Conservation (phyloP, 2,329 filamentous ascomycete species). For the Colletotrichum siamense region DNA sequence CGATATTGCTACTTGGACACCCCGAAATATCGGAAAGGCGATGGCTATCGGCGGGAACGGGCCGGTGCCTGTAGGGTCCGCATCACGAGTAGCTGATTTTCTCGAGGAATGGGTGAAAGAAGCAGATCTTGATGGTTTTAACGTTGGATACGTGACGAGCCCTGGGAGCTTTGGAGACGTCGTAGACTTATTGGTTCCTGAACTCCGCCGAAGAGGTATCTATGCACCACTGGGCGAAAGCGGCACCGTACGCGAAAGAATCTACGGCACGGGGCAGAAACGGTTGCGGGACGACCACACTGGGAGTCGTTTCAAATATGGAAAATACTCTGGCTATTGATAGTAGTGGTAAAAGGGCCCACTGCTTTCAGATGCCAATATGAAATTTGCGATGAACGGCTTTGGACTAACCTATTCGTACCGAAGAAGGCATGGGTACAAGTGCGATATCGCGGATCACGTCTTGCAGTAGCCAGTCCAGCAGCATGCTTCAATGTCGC, state of each 20-base stretch:
- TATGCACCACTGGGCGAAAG: background rate
- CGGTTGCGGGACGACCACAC: background rate
- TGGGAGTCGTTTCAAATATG: background rate
- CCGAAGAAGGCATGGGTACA: background rate
- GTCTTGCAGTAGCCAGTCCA: background rate
- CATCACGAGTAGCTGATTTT: conserved; percentile 47
- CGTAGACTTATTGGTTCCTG: conserved; percentile 32
- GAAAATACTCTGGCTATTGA: background rate
- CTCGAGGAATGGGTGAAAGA: conserved; percentile 48
- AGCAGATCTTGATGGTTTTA: conserved; percentile 46
- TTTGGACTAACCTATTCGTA: background rate
- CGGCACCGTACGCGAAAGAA: background rate
- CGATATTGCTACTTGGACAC: conserved; percentile 47
- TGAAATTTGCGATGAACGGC: background rate
- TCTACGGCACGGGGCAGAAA: background rate
- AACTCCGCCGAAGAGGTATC: conserved; percentile 29
- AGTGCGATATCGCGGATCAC: background rate
- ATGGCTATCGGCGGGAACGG: conserved; percentile 45
- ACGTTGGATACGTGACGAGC: conserved; percentile 46
- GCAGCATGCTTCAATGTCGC: background rate
- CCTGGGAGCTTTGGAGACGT: conserved; percentile 40
- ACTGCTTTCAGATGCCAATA: background rate
- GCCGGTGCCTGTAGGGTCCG: conserved; percentile 38
- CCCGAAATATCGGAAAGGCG: conserved; percentile 43
- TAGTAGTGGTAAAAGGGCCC: background rate